Evolutionary conservation across 1,139 yeast genomes (phyloP).

Genomic region (Candida sojae): DNA sequence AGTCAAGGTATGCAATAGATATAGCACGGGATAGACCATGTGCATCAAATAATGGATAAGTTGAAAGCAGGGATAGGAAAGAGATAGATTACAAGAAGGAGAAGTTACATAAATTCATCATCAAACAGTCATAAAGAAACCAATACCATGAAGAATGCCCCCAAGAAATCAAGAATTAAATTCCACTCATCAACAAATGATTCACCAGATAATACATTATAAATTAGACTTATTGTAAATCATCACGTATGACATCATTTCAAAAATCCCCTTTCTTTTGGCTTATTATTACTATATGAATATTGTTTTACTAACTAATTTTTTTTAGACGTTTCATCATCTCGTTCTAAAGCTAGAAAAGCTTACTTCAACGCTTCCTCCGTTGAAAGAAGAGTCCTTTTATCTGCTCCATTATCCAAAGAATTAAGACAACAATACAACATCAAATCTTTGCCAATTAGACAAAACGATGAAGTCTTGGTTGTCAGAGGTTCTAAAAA

Average conservation of each 20-base stretch:
- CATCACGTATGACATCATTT: too few relatives aligned
- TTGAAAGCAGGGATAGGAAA: not conserved
- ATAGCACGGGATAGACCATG: not conserved
- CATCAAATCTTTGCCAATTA: constrained; percentile 94
- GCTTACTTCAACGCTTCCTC: constrained; percentile 99
- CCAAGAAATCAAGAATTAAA: too few relatives aligned
- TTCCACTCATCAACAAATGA: too few relatives aligned
- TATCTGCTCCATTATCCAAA: constrained; percentile 99
- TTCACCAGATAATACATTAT: too few relatives aligned
- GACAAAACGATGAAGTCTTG: constrained; percentile 95
- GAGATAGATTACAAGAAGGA: too few relatives aligned
- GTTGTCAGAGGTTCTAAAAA: constrained; percentile 99
- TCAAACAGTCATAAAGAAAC: too few relatives aligned
- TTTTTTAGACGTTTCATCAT: constrained; percentile 88
- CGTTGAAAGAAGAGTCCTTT: constrained; percentile 88
- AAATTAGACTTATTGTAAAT: too few relatives aligned
- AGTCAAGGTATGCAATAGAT: constrained; percentile 50
- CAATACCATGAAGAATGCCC: too few relatives aligned
- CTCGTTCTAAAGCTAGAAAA: constrained; percentile 99
- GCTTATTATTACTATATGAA: not conserved
- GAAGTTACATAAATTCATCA: too few relatives aligned
- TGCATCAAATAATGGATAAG: not conserved
- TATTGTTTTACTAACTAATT: constrained; percentile 29
- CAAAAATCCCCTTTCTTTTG: too few relatives aligned
- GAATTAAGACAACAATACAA: constrained; percentile 98